Evolutionary conservation across 768 basidiomycete species (phyloP), one percentile per base, ranked within the genome.

Genomic region (Cystofilobasidium macerans): DNA sequence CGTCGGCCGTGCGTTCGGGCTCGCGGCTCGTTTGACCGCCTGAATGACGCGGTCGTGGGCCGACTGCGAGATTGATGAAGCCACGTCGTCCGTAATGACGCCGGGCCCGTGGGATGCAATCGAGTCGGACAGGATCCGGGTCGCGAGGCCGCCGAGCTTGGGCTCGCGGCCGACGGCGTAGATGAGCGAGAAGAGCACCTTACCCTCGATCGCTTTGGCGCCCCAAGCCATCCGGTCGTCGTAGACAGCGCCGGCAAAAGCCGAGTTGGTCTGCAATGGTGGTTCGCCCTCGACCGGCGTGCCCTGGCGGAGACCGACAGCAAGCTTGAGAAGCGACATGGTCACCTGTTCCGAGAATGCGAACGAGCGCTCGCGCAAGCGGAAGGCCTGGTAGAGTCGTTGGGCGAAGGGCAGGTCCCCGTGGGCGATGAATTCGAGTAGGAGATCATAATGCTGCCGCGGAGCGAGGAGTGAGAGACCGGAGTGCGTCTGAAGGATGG

Each of bases 371-470:
- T 57, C 64, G 7, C 64, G 40, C 16, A 57, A 30, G 20, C 64
- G 64, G 56, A 64, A 57, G 14, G 36, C 26, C 32, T 56, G 40
- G 64, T 64, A 64, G 13, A 64, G 42, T 24, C 64, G 64, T 9
- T 22, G 8, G 3, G 64, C 43, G 32, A 64, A 64, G 20, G 57
- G 54, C 16, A 58, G 28, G 30, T 64, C 54, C 22, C 47, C 56
- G 9, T 13, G 24, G 9, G 9, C 32, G 57, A 58, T 42, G 45
- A 64, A 64, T 9, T 43, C 42, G 11, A 43, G 26, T 24, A 64
- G 64, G 11, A 64, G 43, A n/a, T 47, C 53, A 33, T 64, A 48
- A 43, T 56, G 35, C 18, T 57, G 54, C 3, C 32, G 42, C 2
- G 57, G 33, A 5, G 54, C 30, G 61, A 62, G 30, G 61, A 36